phyloP scores from a whole-genome alignment of 306 rosid genomes.

The Coriaria nepalensis region DNA sequence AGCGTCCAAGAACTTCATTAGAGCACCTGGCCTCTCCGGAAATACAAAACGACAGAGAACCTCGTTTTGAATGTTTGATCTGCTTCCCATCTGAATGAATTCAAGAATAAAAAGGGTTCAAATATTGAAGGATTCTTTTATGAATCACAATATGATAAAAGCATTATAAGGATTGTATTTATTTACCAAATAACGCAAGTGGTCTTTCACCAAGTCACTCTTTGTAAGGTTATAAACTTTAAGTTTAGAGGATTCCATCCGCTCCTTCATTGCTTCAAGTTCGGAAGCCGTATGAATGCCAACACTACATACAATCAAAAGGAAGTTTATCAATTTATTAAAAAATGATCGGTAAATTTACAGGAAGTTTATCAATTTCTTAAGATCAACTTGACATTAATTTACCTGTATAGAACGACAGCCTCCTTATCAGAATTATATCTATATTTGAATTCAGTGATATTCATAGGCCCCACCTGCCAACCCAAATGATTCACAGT shows the following conservation, averaged over 20 bases:
- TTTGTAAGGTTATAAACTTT: slow-evolving; percentile 48
- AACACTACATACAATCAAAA: slow-evolving; percentile 33
- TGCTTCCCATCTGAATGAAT: slow-evolving; percentile 66
- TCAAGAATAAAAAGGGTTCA: not conserved
- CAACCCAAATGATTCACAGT: slow-evolving; percentile 10
- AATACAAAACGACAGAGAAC: slow-evolving; percentile 76
- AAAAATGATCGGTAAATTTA: not conserved
- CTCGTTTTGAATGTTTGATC: slow-evolving; percentile 46
- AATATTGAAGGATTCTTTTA: slow-evolving; percentile 2
- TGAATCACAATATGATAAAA: slow-evolving; percentile 25
- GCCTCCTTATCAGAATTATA: slow-evolving; percentile 44
- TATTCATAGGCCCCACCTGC: slow-evolving; percentile 74
- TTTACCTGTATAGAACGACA: slow-evolving; percentile 70
- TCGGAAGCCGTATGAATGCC: slow-evolving; percentile 58
- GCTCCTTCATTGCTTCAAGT: slow-evolving; percentile 39
- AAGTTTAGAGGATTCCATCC: slow-evolving; percentile 48
- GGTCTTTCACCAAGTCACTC: slow-evolving; percentile 71
- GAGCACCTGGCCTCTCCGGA: slow-evolving; percentile 93
- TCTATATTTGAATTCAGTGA: slow-evolving; percentile 88
- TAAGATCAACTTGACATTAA: no score
- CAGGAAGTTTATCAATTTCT: not conserved
- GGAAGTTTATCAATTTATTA: not conserved
- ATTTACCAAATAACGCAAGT: slow-evolving; percentile 72
- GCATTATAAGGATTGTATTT: not conserved
- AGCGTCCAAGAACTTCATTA: slow-evolving; percentile 70